Conservation (phyloP, 306 rosid species). For the Cicer yamashitae region DNA sequence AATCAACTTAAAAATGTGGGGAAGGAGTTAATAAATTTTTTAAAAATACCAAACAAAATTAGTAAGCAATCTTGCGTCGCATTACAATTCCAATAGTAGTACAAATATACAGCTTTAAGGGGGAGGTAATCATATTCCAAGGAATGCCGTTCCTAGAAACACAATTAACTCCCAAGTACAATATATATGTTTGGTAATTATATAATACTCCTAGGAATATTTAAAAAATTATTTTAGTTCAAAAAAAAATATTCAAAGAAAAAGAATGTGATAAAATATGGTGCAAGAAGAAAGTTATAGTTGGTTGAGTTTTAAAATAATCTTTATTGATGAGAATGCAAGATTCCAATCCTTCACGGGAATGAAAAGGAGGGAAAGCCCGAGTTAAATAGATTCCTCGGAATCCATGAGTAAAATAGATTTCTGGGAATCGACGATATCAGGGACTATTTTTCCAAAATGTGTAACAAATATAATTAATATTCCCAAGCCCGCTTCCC, state of each 20-base stretch:
- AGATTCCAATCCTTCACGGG: slow-evolving; percentile 14
- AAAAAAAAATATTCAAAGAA: not conserved
- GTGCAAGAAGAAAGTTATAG: not conserved
- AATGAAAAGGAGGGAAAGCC: not conserved
- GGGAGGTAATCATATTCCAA: not conserved
- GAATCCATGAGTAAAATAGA: not conserved
- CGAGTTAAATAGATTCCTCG: not conserved
- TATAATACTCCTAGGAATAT: not conserved
- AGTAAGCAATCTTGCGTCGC: not conserved
- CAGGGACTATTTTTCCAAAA: not conserved
- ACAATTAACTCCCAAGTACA: not conserved
- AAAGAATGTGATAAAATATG: not conserved
- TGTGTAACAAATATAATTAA: not conserved
- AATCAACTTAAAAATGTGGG: not conserved
- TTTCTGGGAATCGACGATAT: not conserved
- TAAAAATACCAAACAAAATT: not conserved
- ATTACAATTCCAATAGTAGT: not conserved
- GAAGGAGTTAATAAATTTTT: slow-evolving; percentile 16
- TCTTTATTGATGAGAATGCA: not conserved
- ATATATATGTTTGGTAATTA: not conserved
- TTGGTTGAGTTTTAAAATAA: slow-evolving; percentile 14
- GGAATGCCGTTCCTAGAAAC: not conserved
- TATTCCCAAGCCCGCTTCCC: not conserved
- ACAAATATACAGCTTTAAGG: not conserved
- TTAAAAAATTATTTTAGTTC: not conserved